Conservation (phyloP, 78 protist species). For the Dictyostelium brefeldianum region DNA sequence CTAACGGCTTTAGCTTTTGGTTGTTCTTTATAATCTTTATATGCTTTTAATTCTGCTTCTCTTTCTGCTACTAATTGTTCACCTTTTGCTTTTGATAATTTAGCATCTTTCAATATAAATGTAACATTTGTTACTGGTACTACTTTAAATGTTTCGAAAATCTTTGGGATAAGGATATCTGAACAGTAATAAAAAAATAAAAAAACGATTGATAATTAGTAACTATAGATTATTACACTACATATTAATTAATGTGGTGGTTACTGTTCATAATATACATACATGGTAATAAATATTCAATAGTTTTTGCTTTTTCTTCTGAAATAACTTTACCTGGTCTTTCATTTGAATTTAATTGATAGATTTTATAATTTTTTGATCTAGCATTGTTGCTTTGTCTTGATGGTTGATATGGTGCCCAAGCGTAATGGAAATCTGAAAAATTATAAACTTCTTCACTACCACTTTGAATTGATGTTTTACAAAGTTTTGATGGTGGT, state of each 20-base stretch:
- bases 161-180: conserved; percentile 41
- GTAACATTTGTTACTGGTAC: background rate
- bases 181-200: background rate
- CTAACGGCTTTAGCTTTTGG: background rate
- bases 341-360: conserved; percentile 19
- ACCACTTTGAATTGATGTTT: conserved; percentile 58
- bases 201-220: background rate
- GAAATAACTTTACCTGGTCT: conserved; percentile 23
- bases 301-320: conserved; percentile 6
- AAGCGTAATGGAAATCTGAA: background rate
- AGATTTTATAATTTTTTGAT: background rate
- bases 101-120: background rate
- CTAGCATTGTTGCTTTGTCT: background rate
- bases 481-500: conserved; percentile 40
- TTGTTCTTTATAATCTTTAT: background rate
- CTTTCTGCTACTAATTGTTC: background rate
- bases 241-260: too few species aligned
- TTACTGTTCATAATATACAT: background rate
- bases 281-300: conserved; percentile 71
- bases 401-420: conserved; percentile 59
- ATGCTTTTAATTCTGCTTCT: conserved; percentile 15
- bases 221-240: too few species aligned
- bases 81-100: conserved; percentile 23
- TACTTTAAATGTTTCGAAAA: background rate
- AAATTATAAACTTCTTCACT: conserved; percentile 35